Evolutionary conservation across 371 early-diverging fungal species (phyloP).

Genomic region (Amoeboradix gromovi): DNA sequence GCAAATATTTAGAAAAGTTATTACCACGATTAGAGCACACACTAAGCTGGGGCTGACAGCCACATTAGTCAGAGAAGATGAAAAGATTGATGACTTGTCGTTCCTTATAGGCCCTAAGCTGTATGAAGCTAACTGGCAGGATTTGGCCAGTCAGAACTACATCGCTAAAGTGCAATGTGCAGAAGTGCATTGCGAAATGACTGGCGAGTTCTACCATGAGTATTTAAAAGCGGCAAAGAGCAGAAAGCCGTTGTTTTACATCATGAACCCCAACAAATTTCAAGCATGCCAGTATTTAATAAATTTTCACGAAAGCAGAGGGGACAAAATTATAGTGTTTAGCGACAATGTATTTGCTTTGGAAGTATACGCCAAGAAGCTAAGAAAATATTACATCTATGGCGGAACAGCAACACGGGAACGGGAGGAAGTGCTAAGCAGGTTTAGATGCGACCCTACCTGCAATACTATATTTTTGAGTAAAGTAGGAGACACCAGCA

Average conservation of each 20-base stretch:
- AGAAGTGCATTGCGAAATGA: conserved; percentile 99
- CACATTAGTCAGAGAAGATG: conserved; percentile 96
- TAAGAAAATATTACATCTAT: conserved; percentile 80
- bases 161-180: conserved; percentile 97
- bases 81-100: conserved; percentile 95
- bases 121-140: conserved; percentile 99
- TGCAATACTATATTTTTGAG: conserved; percentile 90
- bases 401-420: conserved; percentile 88
- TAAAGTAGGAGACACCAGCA: conserved; percentile 98
- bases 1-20: conserved; percentile 88
- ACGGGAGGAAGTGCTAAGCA: conserved; percentile 72
- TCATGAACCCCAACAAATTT: conserved; percentile 96
- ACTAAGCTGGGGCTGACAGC: conserved; percentile 96
- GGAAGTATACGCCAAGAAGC: conserved; percentile 65
- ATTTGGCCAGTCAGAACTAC: conserved; percentile 81
- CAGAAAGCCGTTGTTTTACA: conserved; percentile 58
- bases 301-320: conserved; percentile 67
- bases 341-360: conserved; percentile 95
- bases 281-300: conserved; percentile 94
- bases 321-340: conserved; percentile 98
- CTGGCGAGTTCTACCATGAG: conserved; percentile 84
- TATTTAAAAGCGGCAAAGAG: conserved; percentile 30
- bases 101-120: conserved; percentile 98
- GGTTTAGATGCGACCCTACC: conserved; percentile 77
- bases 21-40: conserved; percentile 80